These are phyloP conservation scores for Pulchroboletus neoregius DNA, from an alignment of 1,284 basidiomycete species.

Conservation along the genomic window DNA sequence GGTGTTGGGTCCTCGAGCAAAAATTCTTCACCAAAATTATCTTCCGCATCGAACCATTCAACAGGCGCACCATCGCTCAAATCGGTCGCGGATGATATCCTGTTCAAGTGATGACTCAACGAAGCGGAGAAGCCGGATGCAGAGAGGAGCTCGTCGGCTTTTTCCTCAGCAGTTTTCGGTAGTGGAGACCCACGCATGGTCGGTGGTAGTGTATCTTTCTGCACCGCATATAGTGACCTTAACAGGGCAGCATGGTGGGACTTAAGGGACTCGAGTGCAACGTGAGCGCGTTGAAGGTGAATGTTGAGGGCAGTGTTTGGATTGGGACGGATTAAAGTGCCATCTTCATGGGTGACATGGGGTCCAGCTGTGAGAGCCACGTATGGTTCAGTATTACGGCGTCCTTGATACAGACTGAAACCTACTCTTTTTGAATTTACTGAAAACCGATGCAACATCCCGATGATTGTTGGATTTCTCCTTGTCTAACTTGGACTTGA, in stretches of 20 bases:
- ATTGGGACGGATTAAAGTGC: slow-evolving; percentile 16
- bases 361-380: slow-evolving; percentile 16
- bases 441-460: slow-evolving; percentile 41
- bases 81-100: slow-evolving; percentile 51
- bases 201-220: slow-evolving; percentile 38
- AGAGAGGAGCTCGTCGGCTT: slow-evolving; percentile 33
- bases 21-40: slow-evolving; percentile 65
- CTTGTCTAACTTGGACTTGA: slow-evolving; percentile 45
- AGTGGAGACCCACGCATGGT: slow-evolving; percentile 40
- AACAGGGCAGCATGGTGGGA: slow-evolving; percentile 52
- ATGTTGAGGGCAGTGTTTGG: slow-evolving; percentile 11
- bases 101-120: slow-evolving; percentile 38
- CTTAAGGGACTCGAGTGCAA: slow-evolving; percentile 52
- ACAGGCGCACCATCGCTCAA: slow-evolving; percentile 51
- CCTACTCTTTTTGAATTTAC: slow-evolving; percentile 56
- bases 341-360: slow-evolving; percentile 26
- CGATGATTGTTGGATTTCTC: slow-evolving; percentile 43
- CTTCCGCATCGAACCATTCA: slow-evolving; percentile 71
- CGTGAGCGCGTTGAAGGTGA: slow-evolving; percentile 41
- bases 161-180: slow-evolving; percentile 50
- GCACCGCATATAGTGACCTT: slow-evolving; percentile 40
- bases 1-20: slow-evolving; percentile 48
- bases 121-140: slow-evolving; percentile 33
- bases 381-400: neutral
- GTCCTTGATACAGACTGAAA: neutral